phyloP scores from a whole-genome alignment of 176 grass and related monocot species.

The Oryza brachyantha region DNA sequence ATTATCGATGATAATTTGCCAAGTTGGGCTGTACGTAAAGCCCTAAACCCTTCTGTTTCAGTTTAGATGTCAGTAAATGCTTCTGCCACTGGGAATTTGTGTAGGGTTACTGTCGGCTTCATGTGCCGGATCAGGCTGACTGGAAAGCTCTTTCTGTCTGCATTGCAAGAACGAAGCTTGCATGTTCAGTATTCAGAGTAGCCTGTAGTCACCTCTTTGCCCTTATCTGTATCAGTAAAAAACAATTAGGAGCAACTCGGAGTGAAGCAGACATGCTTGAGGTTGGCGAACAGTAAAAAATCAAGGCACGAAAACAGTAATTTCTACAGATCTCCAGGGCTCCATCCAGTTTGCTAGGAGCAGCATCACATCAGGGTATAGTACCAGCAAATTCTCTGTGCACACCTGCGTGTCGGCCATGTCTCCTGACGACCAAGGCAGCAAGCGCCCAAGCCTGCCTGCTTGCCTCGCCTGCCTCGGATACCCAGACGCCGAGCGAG shows the following conservation, averaged over 20 bases:
- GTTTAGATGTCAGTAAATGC: neutral
- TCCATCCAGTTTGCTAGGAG: neutral
- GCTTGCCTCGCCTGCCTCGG: conserved; percentile 41
- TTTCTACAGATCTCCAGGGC: neutral
- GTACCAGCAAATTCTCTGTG: neutral
- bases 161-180: neutral
- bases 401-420: neutral
- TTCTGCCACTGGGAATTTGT: neutral
- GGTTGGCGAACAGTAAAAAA: neutral
- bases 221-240: neutral
- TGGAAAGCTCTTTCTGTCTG: neutral
- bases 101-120: neutral
- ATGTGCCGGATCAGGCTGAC: neutral
- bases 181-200: neutral
- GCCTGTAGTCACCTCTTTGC: neutral
- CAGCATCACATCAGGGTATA: neutral
- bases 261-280: neutral
- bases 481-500: conserved; percentile 45
- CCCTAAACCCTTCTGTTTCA: neutral
- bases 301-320: neutral
- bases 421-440: neutral
- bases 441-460: neutral
- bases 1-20: too few species aligned
- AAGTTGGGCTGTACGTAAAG: neutral
- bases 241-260: neutral